These are phyloP conservation scores for Nicotiana benthamiana DNA, from an alignment of 257 asterid species.

Conservation along the genomic window DNA sequence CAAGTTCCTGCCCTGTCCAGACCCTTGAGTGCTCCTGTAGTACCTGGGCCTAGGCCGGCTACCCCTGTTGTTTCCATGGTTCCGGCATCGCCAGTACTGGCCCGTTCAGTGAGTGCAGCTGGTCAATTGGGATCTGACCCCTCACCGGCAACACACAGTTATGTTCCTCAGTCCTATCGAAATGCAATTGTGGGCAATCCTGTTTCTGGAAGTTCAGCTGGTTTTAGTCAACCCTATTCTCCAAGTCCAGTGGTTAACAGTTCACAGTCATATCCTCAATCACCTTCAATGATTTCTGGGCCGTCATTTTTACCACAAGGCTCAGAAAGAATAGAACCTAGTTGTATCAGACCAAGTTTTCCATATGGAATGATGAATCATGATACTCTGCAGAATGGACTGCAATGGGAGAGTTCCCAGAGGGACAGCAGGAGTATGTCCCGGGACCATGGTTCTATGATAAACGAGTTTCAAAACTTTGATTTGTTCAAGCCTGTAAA, in stretches of 20 bases:
- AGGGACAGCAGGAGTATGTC: slow-evolving; percentile 34
- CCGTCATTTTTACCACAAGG: slow-evolving; percentile 37
- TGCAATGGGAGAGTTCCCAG: slow-evolving; percentile 46
- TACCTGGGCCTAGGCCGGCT: slow-evolving; percentile 48
- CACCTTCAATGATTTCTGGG: slow-evolving; percentile 30
- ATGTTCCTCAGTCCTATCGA: slow-evolving; percentile 72
- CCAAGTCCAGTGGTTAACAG: slow-evolving; percentile 36
- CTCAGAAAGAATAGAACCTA: slow-evolving; percentile 46
- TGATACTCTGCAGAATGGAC: slow-evolving; percentile 38
- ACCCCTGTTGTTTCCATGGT: slow-evolving; percentile 42
- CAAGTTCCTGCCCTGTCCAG: slow-evolving; percentile 53
- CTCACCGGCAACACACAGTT: slow-evolving; percentile 40
- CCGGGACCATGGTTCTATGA: slow-evolving; percentile 27
- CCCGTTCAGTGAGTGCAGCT: slow-evolving; percentile 74
- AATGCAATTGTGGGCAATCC: slow-evolving; percentile 66
- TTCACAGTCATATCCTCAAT: slow-evolving; percentile 39
- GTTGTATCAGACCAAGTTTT: slow-evolving; percentile 28
- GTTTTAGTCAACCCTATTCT: slow-evolving; percentile 44
- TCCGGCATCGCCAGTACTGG: slow-evolving; percentile 43
- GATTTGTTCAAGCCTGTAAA: slow-evolving; percentile 30
- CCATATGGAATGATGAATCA: slow-evolving; percentile 53
- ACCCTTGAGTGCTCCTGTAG: slow-evolving; percentile 75
- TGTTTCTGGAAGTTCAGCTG: slow-evolving; percentile 32
- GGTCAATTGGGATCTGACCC: slow-evolving; percentile 71
- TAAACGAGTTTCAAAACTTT: slow-evolving; percentile 33